Evolutionary conservation across 139 green algal genomes (phyloP), one percentile per base, ranked within the genome.

Genomic region (Chlamydomonas sphaeroides): DNA sequence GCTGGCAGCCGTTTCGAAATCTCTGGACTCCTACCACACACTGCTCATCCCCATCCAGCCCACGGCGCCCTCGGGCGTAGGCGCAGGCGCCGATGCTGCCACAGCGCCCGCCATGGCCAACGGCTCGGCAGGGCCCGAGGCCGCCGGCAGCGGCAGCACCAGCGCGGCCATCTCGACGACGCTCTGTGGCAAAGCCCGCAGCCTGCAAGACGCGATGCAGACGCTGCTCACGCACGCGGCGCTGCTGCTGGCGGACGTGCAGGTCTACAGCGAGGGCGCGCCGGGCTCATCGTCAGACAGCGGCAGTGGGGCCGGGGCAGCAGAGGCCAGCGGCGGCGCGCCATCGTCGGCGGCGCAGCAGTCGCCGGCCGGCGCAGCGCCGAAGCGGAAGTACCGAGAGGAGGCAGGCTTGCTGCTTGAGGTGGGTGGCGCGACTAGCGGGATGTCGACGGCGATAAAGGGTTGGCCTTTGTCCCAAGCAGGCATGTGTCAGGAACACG

Each of bases 171-270:
- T 53, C 36, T 82, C 72, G 51, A 23, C 42, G 15, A 51, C 65
- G 45, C 59, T 83, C n/a, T 63, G 74, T 35, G 89, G 89, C 38
- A 92, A 92, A 75, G 78, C 90, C 35, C 84, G 86, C 69, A 92
- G 88, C 83, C 59, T 92, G 65, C 78, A 88, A 63, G 87, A 94
- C 53, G 87, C 81, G 7, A 41, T 89, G 35, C 59, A 68, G 65
- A 94, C 88, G 18, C 70, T 90, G 61, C 76, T 89, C 59, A 48
- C 56, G 8, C 90, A 93, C 68, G 70, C 72, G 23, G 23, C 28
- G 20, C 81, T 90, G 78, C 69, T 94, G 87, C 72, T 94, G 53
- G 53, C 26, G 0, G 88, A 94, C 45, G 65, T 92, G 23, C 49
- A 85, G n/a, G 67, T 35, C 10, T 62, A 81, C 56, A 68, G 78